Evolutionary conservation across 225 moss, liverwort and hornwort species (phyloP).

Genomic region (Bryum argenteum): DNA sequence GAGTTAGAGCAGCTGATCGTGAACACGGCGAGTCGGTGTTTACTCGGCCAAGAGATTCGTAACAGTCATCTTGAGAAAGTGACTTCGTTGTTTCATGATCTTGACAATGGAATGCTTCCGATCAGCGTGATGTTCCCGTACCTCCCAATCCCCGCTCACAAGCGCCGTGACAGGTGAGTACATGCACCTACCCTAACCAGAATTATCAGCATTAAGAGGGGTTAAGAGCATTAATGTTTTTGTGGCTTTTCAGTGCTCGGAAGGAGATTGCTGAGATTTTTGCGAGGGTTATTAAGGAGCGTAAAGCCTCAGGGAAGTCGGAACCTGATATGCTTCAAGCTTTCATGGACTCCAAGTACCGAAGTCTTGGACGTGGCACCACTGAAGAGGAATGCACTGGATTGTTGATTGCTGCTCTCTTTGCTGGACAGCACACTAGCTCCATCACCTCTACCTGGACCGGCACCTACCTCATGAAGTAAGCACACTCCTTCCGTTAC

Average conservation of each 20-base stretch:
- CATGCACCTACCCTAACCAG: too few species aligned
- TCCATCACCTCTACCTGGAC: constrained; percentile 98
- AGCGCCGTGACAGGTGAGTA: constrained; percentile 76
- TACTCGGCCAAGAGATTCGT: constrained; percentile 85
- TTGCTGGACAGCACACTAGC: constrained; percentile 98
- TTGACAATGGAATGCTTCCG: constrained; percentile 96
- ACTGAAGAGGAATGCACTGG: constrained; percentile 91
- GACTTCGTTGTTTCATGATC: constrained; percentile 76
- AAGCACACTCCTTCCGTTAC: constrained; percentile 14
- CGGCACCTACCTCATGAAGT: constrained; percentile 88
- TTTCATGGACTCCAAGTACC: constrained; percentile 94
- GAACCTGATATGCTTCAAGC: constrained; percentile 96
- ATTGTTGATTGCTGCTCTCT: constrained; percentile 92
- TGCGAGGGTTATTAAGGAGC: constrained; percentile 60
- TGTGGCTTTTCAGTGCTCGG: constrained; percentile 55
- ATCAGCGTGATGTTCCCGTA: constrained; percentile 90
- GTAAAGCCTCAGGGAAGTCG: constrained; percentile 72
- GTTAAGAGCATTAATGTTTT: not conserved
- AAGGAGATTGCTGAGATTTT: constrained; percentile 85
- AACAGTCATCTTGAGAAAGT: constrained; percentile 89
- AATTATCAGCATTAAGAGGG: not conserved
- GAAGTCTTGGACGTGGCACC: constrained; percentile 73
- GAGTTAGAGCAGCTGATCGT: constrained; percentile 88
- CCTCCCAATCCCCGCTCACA: constrained; percentile 90
- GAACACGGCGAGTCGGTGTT: constrained; percentile 89